Evolutionary conservation across 2,329 filamentous ascomycete genomes (phyloP), one percentile per base, ranked within the genome.

Genomic region (Karstenula rhodostoma): DNA sequence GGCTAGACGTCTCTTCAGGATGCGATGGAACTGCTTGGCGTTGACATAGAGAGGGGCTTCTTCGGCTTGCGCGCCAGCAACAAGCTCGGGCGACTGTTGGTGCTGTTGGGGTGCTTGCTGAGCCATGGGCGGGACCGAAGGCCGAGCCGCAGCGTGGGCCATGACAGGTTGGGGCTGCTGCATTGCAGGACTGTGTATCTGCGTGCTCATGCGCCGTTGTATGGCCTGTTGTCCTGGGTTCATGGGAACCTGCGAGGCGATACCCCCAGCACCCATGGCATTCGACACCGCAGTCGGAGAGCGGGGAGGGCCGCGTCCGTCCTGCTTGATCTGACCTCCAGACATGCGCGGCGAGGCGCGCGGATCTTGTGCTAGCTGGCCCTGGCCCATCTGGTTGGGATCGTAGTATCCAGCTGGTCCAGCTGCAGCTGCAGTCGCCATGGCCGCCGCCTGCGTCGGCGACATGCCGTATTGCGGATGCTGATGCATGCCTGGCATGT

Each of bases 41-140:
- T 99, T 99, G 73, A 99, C 95, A 70, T 99, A 99, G 0, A 99
- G 83, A 0, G 95, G 95, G 0, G 94, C 94, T 75, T 99, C 95
- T 77, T 98, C 95, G 4, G 89, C 88, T 52, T 68, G 73, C 15
- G 86, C 86, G 15, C 83, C 84, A 8, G 90, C 83, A 1, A 90
- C 86, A 70, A 95, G 87, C 75, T 97, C 94, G 8, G 93, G 92
- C 0, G 93, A 94, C 64, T 92, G 89, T 60, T 87, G 88, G 63
- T 87, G 86, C 79, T 90, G 89, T 73, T 90, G 90, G 9, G 86
- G 83, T 10, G 87, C 81, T 10, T 88, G 83, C 35, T 79, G 80
- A 56, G 83, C 78, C 77, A 85, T 83, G 57, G 62, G 84, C 75
- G 63, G 84, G 43, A 70, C 69, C 76, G 85, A 82, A 46, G 83